Percentiles rank a stretch among this genome's conserved stretches.
phyloP scores from a whole-genome alignment of 2,329 filamentous ascomycete genomes.

The Xenoacremonium recifei region DNA sequence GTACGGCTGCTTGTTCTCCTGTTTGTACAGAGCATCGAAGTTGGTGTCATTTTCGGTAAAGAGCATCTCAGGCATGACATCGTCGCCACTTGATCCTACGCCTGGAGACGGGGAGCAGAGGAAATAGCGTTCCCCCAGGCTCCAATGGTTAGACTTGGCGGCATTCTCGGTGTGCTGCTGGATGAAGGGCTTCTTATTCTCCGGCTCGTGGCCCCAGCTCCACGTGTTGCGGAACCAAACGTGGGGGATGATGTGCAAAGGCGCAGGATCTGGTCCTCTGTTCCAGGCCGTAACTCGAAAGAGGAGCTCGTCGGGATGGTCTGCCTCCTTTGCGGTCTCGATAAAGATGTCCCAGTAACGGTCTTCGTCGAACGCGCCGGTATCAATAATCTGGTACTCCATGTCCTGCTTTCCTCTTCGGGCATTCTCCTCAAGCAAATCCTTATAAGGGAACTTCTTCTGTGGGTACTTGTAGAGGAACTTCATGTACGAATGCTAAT shows the following conservation, averaged over 20 bases:
- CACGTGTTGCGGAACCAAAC: constrained; percentile 98
- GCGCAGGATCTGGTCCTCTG: constrained; percentile 83
- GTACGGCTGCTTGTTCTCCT: constrained; percentile 76
- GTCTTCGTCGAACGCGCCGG: constrained; percentile 82
- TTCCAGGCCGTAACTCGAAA: constrained; percentile 98
- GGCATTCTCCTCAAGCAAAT: constrained; percentile 82
- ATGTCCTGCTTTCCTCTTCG: constrained; percentile 71
- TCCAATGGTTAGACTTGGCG: constrained; percentile 75
- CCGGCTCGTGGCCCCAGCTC: constrained; percentile 82
- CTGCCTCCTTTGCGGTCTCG: constrained; percentile 90
- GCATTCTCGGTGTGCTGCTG: constrained; percentile 62
- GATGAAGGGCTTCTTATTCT: constrained; percentile 78
- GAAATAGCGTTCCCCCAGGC: constrained; percentile 79
- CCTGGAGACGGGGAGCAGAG: constrained; percentile 88
- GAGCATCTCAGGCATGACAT: constrained; percentile 80
- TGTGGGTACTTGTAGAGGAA: constrained; percentile 98
- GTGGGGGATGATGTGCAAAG: constrained; percentile 89
- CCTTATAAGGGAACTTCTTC: constrained; percentile 85
- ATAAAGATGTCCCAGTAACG: constrained; percentile 97
- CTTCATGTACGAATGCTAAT: constrained; percentile 96
- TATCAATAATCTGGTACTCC: constrained; percentile 92
- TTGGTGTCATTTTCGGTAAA: constrained; percentile 98
- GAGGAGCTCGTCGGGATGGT: constrained; percentile 85
- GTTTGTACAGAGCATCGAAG: constrained; percentile 70
- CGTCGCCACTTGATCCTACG: constrained; percentile 72